phyloP scores from a whole-genome alignment of 192 early-diverging fungal species.

The Backusella tarrabulga region DNA sequence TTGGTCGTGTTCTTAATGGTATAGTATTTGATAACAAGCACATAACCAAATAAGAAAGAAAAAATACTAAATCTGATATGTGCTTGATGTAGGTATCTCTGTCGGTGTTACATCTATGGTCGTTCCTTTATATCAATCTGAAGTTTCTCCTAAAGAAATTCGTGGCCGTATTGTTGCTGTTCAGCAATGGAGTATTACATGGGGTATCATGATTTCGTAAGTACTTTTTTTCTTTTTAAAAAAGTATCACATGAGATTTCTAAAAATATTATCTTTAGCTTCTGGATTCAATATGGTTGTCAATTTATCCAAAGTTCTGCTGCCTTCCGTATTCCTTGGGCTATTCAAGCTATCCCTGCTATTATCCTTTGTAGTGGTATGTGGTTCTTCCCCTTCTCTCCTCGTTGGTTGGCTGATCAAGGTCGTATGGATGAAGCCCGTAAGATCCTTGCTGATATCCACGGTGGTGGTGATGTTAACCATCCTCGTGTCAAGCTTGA shows the following conservation, averaged over 20 bases:
- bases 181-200: conserved; percentile 93
- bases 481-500: conserved; percentile 46
- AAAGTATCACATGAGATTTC: conserved; percentile 16
- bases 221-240: conserved; percentile 23
- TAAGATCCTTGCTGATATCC: conserved; percentile 63
- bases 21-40: not conserved
- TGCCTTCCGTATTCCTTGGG: conserved; percentile 82
- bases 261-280: conserved; percentile 31
- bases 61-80: not conserved
- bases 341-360: conserved; percentile 80
- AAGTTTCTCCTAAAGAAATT: conserved; percentile 79
- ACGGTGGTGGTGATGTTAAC: conserved; percentile 56
- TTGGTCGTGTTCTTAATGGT: conserved; percentile 80
- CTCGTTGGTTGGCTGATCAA: conserved; percentile 79
- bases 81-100: conserved; percentile 40
- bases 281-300: conserved; percentile 60
- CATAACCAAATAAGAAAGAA: not conserved
- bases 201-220: conserved; percentile 67
- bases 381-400: conserved; percentile 80
- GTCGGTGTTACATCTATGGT: conserved; percentile 78
- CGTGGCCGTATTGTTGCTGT: conserved; percentile 85
- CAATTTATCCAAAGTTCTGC: conserved; percentile 38
- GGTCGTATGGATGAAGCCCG: conserved; percentile 69
- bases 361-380: conserved; percentile 65
- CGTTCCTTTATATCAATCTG: conserved; percentile 74